Evolutionary conservation across 2,329 filamentous ascomycete genomes (phyloP), one percentile per base, ranked within the genome.

Genomic region (Hymenoscyphus salicellus): DNA sequence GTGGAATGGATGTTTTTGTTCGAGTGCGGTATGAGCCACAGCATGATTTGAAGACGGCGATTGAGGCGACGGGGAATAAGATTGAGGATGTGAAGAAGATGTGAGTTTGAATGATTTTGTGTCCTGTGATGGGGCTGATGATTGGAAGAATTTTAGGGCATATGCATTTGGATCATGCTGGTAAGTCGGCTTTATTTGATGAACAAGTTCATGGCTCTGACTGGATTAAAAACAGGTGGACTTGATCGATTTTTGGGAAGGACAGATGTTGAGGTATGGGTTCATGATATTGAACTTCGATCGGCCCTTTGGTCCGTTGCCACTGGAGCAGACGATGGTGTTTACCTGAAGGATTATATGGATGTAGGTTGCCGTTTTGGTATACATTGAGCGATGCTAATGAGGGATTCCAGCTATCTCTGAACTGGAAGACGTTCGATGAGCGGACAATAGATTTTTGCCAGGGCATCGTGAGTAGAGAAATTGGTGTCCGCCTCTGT

Each of bases 261-360:
- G 41, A 80, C 75, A 5, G 76, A 78, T 33, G 72, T 82, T 5
- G 78, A 79, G 5, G 80, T 81, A 60, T 81, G 78, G 66, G 78
- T 81, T 3, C 80, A 82, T 64, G 80, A 82, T 66, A 76, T 78
- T 62, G 80, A 82, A 62, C 76, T 82, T 69, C 77, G 79, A 60
- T 76, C 79, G 41, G 80, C 80, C 1, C 80, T 77, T 65, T 82
- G 78, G 77, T 77, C 77, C 2, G 75, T 78, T 4, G 80, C 75
- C 3, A 81, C 80, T 0, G 75, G 75, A 0, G 74, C 78, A 0
- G 78, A 80, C 70, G 67, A 71, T 0, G 78, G 78, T 3, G 74
- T 79, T 16, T 80, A 80, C 56, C 66, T 79, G 32, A 67, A 69
- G 1, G 70, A 77, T 63, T 79, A 72, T 41, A 66, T 72, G 67